Conservation (phyloP, 202 grass and related monocot species). For the Hordeum pubiflorum region DNA sequence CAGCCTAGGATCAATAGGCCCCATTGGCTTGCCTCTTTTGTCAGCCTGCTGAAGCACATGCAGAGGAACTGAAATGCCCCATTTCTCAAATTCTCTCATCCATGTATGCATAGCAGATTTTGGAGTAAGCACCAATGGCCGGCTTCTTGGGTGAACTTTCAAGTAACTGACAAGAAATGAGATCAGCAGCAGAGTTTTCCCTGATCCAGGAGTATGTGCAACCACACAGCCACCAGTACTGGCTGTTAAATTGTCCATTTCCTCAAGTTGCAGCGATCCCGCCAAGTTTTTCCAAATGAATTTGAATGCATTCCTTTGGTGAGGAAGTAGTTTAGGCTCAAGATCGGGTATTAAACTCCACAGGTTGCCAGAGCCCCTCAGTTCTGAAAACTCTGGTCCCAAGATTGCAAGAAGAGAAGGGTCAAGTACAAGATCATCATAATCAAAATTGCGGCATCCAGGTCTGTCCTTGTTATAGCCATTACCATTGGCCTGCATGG, state of each 20-base stretch:
- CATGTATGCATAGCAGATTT: slow-evolving; percentile 80
- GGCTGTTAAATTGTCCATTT: slow-evolving; percentile 39
- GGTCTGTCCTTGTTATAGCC: slow-evolving; percentile 38
- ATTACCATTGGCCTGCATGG: slow-evolving; percentile 34
- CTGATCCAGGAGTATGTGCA: slow-evolving; percentile 83
- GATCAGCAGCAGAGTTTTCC: slow-evolving; percentile 75
- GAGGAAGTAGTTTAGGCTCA: slow-evolving; percentile 52
- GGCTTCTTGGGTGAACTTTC: slow-evolving; percentile 63
- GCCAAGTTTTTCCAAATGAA: slow-evolving; percentile 78
- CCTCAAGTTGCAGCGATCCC: slow-evolving; percentile 47
- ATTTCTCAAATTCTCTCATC: slow-evolving; percentile 78
- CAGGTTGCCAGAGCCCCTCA: slow-evolving; percentile 39
- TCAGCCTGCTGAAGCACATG: slow-evolving; percentile 46
- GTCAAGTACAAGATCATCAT: slow-evolving; percentile 35
- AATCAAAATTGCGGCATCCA: not conserved
- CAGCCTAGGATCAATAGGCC: slow-evolving; percentile 29
- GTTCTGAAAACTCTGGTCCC: slow-evolving; percentile 27
- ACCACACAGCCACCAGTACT: slow-evolving; percentile 75
- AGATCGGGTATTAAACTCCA: slow-evolving; percentile 56
- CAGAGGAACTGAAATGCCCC: slow-evolving; percentile 55
- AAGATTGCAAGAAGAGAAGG: slow-evolving; percentile 26
- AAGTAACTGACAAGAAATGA: slow-evolving; percentile 76
- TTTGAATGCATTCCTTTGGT: slow-evolving; percentile 76
- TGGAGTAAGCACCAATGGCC: slow-evolving; percentile 71
- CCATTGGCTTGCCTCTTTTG: slow-evolving; percentile 7